These are phyloP conservation scores for Ophiostoma tasmaniense DNA, from an alignment of 2,329 filamentous ascomycete species.

Conservation along the genomic window DNA sequence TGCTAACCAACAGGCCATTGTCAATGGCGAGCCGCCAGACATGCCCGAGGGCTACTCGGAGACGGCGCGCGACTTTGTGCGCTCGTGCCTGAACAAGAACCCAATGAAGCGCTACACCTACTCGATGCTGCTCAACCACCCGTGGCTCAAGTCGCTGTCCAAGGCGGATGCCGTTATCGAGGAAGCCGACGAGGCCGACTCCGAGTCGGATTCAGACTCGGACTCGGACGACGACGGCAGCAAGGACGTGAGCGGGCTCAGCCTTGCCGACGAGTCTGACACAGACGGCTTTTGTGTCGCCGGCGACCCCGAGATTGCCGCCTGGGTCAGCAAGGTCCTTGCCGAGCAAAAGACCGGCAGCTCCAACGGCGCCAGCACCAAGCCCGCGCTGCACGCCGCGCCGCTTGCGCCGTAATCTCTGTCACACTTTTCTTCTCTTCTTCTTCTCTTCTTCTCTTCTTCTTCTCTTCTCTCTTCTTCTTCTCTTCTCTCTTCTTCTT, in stretches of 20 bases:
- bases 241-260: conserved; percentile 29
- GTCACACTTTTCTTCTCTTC: not conserved
- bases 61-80: conserved; percentile 76
- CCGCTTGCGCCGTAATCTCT: conserved; percentile 54
- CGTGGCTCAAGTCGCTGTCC: conserved; percentile 57
- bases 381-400: conserved; percentile 80
- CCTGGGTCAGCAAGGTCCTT: conserved; percentile 71
- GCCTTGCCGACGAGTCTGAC: conserved; percentile 23
- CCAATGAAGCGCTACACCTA: conserved; percentile 92
- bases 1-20: conserved; percentile 64
- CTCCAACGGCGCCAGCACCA: conserved; percentile 36
- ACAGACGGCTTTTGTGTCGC: conserved; percentile 34
- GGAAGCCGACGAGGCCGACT: conserved; percentile 29
- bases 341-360: conserved; percentile 46
- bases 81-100: conserved; percentile 83
- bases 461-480: not conserved
- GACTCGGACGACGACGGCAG: conserved; percentile 25
- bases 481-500: not conserved
- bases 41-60: conserved; percentile 77
- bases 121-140: conserved; percentile 76
- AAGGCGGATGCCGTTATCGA: conserved; percentile 29
- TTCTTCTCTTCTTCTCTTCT: conserved; percentile 10
- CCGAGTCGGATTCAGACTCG: conserved; percentile 29
- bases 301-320: conserved; percentile 73
- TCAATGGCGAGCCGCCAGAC: conserved; percentile 89